phyloP scores from a whole-genome alignment of 768 basidiomycete species.

The Chalciporus chontae region DNA sequence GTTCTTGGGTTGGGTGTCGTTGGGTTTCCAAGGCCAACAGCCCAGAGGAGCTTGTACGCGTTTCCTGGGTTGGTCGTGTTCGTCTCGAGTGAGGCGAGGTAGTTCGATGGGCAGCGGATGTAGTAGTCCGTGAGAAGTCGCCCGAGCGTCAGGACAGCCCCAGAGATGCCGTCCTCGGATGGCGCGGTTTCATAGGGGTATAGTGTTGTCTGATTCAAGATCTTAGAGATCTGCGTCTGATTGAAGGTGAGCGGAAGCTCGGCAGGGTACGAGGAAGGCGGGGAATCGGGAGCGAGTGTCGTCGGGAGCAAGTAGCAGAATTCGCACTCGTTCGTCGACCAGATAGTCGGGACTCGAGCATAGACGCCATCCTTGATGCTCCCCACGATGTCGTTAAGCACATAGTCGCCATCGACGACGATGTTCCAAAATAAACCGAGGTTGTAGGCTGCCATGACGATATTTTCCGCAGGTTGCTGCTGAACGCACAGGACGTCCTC shows the following conservation, averaged over 20 bases:
- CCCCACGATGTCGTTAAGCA: conserved; percentile 11
- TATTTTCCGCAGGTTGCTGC: conserved; percentile 2
- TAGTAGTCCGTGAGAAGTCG: conserved; percentile 14
- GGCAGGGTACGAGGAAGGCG: conserved; percentile 7
- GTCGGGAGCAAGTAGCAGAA: conserved; percentile 17
- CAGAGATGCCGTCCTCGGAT: conserved; percentile 5
- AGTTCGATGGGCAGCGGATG: conserved; percentile 10
- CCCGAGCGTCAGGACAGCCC: conserved; percentile 10
- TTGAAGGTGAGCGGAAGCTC: conserved; percentile 5
- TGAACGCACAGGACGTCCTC: conserved; percentile 5
- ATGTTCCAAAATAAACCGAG: conserved; percentile 10
- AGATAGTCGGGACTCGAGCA: conserved; percentile 14
- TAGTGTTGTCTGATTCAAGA: conserved; percentile 11
- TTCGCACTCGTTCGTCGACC: conserved; percentile 17
- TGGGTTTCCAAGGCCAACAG: conserved; percentile 5
- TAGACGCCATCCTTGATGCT: conserved; percentile 16
- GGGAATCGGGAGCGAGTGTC: conserved; percentile 10
- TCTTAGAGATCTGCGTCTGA: conserved; percentile 3
- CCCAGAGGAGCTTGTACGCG: conserved; percentile 13
- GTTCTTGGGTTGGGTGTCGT: conserved; percentile 11
- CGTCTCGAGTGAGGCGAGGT: conserved; percentile 12
- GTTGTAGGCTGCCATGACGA: conserved; percentile 6
- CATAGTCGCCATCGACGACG: conserved; percentile 16
- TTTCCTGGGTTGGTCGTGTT: conserved; percentile 18
- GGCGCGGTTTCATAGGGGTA: conserved; percentile 17